Evolutionary conservation across 1,284 basidiomycete genomes (phyloP).

Genomic region (Austroboletus rostrupii): DNA sequence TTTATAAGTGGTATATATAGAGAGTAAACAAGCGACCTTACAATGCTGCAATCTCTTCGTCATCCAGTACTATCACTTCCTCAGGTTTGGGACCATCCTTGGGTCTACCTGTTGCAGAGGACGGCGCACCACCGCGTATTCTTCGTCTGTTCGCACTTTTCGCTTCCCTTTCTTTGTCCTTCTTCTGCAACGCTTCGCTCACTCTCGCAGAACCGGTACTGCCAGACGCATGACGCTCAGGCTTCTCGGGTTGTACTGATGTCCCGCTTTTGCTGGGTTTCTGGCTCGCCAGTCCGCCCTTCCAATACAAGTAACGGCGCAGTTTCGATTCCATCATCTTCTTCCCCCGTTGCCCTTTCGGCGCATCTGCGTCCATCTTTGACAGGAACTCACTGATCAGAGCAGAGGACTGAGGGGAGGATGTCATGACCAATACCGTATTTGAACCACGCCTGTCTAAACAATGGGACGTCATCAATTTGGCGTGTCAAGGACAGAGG

Average conservation of each 20-base stretch:
- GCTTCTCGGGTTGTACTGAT: conserved; percentile 2
- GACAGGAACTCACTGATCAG: conserved; percentile 79
- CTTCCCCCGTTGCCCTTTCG: conserved; percentile 58
- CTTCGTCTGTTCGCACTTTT: conserved; percentile 53
- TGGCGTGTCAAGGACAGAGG: conserved; percentile 14
- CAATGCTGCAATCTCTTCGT: conserved; percentile 34
- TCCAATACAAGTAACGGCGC: conserved; percentile 78
- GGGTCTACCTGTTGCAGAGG: conserved; percentile 8
- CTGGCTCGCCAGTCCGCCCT: conserved; percentile 47
- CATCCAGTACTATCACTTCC: conserved; percentile 41
- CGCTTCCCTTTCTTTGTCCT: conserved; percentile 60
- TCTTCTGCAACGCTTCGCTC: conserved; percentile 71
- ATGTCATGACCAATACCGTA: conserved; percentile 86
- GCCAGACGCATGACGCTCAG: conserved; percentile 3
- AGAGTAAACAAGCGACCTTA: conserved; percentile 2
- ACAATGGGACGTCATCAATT: neutral
- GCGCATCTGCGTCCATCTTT: conserved; percentile 52
- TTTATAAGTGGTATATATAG: neutral
- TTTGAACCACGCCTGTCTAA: conserved; percentile 61
- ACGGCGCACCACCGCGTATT: conserved; percentile 62
- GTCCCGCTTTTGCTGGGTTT: conserved; percentile 13
- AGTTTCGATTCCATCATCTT: conserved; percentile 79
- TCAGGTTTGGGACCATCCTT: conserved; percentile 27
- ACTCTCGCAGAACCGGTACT: conserved; percentile 24
- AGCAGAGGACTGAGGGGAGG: conserved; percentile 72